A percentile compares a stretch with the other conserved stretches of the same genome.
Evolutionary conservation across 2,329 filamentous ascomycete species (phyloP).

Genomic region (Biscogniauxia marginata): DNA sequence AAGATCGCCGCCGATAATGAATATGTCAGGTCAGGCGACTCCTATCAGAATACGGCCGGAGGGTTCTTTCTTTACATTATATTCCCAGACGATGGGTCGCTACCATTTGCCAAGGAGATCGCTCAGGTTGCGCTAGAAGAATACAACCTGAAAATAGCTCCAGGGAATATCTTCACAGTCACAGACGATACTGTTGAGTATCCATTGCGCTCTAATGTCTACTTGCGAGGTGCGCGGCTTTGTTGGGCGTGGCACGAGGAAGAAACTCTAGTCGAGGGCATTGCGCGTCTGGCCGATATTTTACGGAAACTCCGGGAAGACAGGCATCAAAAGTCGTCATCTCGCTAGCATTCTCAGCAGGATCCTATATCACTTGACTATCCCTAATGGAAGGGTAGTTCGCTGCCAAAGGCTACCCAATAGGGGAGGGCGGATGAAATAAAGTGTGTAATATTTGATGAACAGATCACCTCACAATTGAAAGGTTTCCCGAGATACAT

Average conservation of each 20-base stretch:
- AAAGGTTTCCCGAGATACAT: no score
- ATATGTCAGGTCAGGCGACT: slow-evolving; percentile 1
- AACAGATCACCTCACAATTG: no score
- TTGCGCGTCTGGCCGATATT: slow-evolving; percentile 44
- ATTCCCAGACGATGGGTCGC: slow-evolving; percentile 46
- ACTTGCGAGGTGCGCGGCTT: slow-evolving; percentile 50
- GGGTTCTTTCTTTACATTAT: slow-evolving; percentile 67
- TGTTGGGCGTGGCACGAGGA: slow-evolving; percentile 61
- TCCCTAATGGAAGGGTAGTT: no score
- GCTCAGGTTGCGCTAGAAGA: slow-evolving; percentile 47
- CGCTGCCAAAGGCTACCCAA: no score
- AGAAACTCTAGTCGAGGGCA: slow-evolving; percentile 51
- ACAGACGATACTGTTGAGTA: slow-evolving; percentile 21
- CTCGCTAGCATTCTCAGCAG: no score
- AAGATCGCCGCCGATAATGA: no score
- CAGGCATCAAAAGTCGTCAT: no score
- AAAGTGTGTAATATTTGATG: no score
- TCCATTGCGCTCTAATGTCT: no score
- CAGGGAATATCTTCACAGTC: slow-evolving; percentile 56
- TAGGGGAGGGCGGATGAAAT: no score
- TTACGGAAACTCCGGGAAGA: slow-evolving; percentile 11
- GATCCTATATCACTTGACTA: no score
- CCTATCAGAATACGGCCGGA: slow-evolving; percentile 39
- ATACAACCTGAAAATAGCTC: slow-evolving; percentile 53
- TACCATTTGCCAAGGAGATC: slow-evolving; percentile 42